Percentiles rank a stretch among this genome's conserved stretches.
These are phyloP conservation scores for Ustilago bromivora DNA, from an alignment of 1,284 basidiomycete species.

Conservation along the genomic window DNA sequence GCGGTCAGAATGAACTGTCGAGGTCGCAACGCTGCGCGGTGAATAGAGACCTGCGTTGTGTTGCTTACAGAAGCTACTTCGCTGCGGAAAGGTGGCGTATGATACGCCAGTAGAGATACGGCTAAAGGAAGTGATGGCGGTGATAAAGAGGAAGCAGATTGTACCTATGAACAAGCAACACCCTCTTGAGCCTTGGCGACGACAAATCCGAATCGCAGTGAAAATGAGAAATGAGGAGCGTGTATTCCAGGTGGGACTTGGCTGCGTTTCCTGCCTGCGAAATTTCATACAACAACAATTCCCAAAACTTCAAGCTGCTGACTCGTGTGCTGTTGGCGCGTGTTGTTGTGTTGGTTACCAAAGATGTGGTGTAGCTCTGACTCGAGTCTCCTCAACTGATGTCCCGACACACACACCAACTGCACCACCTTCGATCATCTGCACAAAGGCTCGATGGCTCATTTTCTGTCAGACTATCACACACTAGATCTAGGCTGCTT, in stretches of 20 bases:
- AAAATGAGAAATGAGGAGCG: slow-evolving; percentile 1
- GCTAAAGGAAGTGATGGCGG: not conserved
- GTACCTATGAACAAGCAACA: not conserved
- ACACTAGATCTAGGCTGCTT: not conserved
- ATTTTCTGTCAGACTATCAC: not conserved
- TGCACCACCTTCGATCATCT: not conserved
- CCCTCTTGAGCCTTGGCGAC: slow-evolving; percentile 1
- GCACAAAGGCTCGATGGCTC: not conserved
- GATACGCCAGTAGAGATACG: not conserved
- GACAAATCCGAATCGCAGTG: not conserved
- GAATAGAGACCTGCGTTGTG: not conserved
- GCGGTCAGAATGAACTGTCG: not conserved
- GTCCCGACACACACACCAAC: not conserved
- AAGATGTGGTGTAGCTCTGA: not conserved
- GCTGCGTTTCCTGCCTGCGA: not conserved
- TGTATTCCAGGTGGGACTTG: not conserved
- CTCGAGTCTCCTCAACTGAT: not conserved
- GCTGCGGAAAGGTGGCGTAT: not conserved
- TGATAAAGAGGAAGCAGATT: not conserved
- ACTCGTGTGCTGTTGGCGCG: not conserved
- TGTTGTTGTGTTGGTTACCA: slow-evolving; percentile 7
- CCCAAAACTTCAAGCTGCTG: not conserved
- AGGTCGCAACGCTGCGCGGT: not conserved
- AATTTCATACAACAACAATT: not conserved
- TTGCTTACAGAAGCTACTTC: not conserved